Evolutionary conservation across 2,329 filamentous ascomycete species (phyloP), one percentile per base, ranked within the genome.

Genomic region (Claviceps fusiformis): DNA sequence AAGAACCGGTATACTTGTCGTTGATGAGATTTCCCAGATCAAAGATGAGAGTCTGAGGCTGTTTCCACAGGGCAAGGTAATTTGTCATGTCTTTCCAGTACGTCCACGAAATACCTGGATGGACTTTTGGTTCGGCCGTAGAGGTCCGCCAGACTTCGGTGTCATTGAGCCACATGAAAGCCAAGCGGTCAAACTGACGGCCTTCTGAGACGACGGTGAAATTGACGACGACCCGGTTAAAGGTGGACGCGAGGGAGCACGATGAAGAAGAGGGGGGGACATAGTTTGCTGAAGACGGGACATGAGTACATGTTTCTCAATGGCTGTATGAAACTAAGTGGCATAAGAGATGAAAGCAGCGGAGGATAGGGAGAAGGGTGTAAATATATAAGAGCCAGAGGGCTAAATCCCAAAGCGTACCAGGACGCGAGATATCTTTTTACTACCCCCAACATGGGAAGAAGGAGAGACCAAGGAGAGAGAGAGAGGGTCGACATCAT

Each of bases 101-200:
- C 0, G 79, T 82, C 86, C 86, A 92, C 48, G 77, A 71, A 58
- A 93, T 90, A 7, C 87, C 88, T 27, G 76, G 76, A 5, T 71
- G 62, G 4, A 63, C 60, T 0, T 82, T 88, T 1, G 89, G 87
- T 70, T 95, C 86, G 4, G 88, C 86, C 1, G 89, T 95, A 5
- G 87, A 90, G 2, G 87, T 91, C 29, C 88, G 77, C 75, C 86
- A 93, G n/a, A 95, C 77, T 66, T 95, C 88, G 10, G 80, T 82
- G 65, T 92, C 86, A 45, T 81, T 82, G 43, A 93, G 74, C 62
- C 85, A 93, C 77, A 93, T 83, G 37, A 85, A 68, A 4, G 82
- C 89, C 9, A 92, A 75, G 44, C 88, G 79, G 65, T 95, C 89
- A 67, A 80, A 91, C 62, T 95, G 89, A 3, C 80, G 77, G 1